Percentiles rank a stretch among this genome's conserved stretches.
Conservation (phyloP, 805 yeast species). For the Lipomyces kockii region DNA sequence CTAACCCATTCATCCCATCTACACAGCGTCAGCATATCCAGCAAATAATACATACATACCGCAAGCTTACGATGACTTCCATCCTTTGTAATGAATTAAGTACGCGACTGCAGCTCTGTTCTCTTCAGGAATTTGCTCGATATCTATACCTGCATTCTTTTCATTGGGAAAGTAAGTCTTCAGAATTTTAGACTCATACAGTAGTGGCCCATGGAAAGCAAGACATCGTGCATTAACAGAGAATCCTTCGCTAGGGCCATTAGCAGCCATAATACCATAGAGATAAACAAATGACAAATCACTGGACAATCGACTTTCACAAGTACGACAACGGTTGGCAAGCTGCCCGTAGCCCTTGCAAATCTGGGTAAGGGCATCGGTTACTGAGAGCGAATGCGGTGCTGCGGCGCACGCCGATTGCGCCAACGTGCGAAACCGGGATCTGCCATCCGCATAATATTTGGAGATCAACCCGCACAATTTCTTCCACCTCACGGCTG, state of each 20-base stretch:
- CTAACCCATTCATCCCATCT: slow-evolving; percentile 94
- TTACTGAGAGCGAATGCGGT: no score
- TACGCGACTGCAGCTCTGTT: slow-evolving; percentile 52
- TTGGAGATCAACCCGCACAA: background rate
- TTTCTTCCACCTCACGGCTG: no score
- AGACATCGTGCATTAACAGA: slow-evolving; percentile 52
- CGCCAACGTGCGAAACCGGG: no score
- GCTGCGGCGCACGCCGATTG: no score
- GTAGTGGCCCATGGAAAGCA: slow-evolving; percentile 88
- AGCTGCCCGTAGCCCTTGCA: no score
- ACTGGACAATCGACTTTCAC: no score
- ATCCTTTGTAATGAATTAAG: slow-evolving; percentile 88
- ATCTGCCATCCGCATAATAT: no score
- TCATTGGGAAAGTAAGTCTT: slow-evolving; percentile 63
- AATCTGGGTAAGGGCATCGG: no score
- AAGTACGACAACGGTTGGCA: no score
- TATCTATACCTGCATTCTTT: slow-evolving; percentile 38
- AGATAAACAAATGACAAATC: background rate
- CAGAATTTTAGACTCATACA: slow-evolving; percentile 84
- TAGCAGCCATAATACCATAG: background rate
- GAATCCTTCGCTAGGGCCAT: slow-evolving; percentile 32
- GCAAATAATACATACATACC: background rate
- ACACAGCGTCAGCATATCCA: background rate
- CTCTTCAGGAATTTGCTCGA: slow-evolving; percentile 47
- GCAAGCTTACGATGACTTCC: slow-evolving; percentile 72